These are phyloP conservation scores for Xylaria castorea DNA, from an alignment of 495 filamentous ascomycete genomes.

Conservation along the genomic window DNA sequence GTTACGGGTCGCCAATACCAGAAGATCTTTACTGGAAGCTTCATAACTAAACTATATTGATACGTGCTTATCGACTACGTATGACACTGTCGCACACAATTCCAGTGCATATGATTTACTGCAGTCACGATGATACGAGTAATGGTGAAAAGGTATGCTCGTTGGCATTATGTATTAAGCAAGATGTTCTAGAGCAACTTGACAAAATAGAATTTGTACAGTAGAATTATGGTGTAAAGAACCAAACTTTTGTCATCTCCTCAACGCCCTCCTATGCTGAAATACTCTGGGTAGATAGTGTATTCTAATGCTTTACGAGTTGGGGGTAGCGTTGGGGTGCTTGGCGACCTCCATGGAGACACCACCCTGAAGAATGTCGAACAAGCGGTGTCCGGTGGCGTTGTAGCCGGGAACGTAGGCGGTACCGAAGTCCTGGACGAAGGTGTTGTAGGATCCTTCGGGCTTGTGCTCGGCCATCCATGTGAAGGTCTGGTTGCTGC, in stretches of 20 bases:
- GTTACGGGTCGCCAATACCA: too few relatives aligned
- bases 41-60: neutral
- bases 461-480: conserved; percentile 38
- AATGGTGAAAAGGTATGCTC: neutral
- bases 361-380: conserved; percentile 5
- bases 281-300: neutral
- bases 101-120: neutral
- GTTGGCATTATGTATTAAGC: conserved; percentile 13
- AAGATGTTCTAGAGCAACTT: conserved; percentile 9
- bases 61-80: neutral
- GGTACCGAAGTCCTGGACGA: conserved; percentile 23
- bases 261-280: conserved; percentile 2
- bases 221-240: conserved; percentile 4
- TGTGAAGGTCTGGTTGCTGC: conserved; percentile 33
- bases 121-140: too few relatives aligned
- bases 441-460: conserved; percentile 20
- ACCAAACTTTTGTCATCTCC: neutral
- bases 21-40: neutral
- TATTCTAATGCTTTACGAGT: conserved; percentile 2
- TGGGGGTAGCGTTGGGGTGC: conserved; percentile 16
- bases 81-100: neutral
- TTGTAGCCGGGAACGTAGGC: conserved; percentile 21
- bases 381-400: conserved; percentile 9
- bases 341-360: neutral
- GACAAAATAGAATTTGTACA: conserved; percentile 1